Percentiles rank a stretch among this genome's conserved stretches.
Conservation (phyloP, 306 rosid species). For the Sphenostylis stenocarpa region DNA sequence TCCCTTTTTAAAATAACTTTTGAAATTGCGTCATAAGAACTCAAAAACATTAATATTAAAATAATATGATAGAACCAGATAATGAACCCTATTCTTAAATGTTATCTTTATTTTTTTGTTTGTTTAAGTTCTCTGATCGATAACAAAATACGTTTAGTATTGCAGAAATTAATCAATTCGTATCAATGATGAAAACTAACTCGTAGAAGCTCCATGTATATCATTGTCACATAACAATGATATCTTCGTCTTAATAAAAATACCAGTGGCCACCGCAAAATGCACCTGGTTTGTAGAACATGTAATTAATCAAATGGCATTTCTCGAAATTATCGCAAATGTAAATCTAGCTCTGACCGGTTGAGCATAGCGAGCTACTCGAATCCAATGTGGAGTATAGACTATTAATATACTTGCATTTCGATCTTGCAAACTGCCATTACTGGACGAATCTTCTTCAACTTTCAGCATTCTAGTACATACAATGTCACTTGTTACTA, state of each 20-base stretch:
- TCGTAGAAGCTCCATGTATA: not conserved
- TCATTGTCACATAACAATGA: slow-evolving; percentile 4
- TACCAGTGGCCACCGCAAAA: too few species aligned
- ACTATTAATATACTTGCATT: not conserved
- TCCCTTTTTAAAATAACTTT: not conserved
- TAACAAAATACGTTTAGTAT: too few species aligned
- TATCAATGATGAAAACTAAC: slow-evolving; percentile 30
- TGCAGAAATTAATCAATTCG: not conserved
- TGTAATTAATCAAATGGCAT: not conserved
- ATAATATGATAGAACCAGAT: not conserved
- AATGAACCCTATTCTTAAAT: too few species aligned
- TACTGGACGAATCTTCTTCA: not conserved
- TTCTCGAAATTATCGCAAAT: not conserved
- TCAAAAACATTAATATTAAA: not conserved
- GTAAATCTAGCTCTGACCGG: not conserved
- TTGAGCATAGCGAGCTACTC: not conserved
- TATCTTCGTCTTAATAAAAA: not conserved
- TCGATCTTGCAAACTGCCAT: not conserved
- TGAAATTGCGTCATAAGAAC: not conserved
- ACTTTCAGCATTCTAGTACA: too few species aligned
- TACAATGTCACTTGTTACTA: not conserved
- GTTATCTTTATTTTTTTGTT: too few species aligned
- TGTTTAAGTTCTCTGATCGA: too few species aligned
- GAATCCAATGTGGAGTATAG: not conserved
- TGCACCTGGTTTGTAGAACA: not conserved